Evolutionary conservation across 345 rosid genomes (phyloP), one percentile per base, ranked within the genome.

Genomic region (Leavenworthia alabamica): DNA sequence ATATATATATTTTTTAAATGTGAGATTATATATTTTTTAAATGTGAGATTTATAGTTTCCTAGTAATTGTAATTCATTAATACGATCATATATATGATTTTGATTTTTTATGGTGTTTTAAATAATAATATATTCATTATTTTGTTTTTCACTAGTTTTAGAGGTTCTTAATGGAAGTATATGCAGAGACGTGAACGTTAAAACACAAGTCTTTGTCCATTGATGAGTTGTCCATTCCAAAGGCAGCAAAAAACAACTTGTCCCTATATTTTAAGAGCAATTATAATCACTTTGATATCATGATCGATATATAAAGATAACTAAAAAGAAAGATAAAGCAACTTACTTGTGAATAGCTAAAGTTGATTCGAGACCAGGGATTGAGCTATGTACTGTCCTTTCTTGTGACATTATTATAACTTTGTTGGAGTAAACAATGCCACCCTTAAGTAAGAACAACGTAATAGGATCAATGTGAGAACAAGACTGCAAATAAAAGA

Each of bases 391-490:
- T 43, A 77, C 50, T 10, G 88, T 11, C 37, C 13, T 33, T 33
- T 13, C 37, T 10, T 33, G 71, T 32, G 88, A 64, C 75, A 89
- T 52, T 20, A 81, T 65, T 37, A 81, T 57, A 64, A 86, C 90
- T 76, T 81, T 83, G 75, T 89, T 89, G 0, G 96, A 83, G 81
- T 83, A 86, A 63, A 89, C 84, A 44, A 89, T 22, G 49, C 90
- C 93, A 62, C 96, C 96, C 96, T n/a, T 89, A 45, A 29, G 45
- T 39, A 56, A 23, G 22, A 24, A 11, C 49, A 59, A 42, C 62
- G 51, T 22, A 55, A n/a, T n/a, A n/a, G n/a, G 64, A 14, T 50
- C 29, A 66, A 11, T 8, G 48, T 63, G 46, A 67, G 51, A 57
- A 39, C n/a, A 20, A 29, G 35, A 39, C 10, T 27, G 48, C 19